phyloP scores from a whole-genome alignment of 805 yeast species.

The Kregervanrija fluxuum region DNA sequence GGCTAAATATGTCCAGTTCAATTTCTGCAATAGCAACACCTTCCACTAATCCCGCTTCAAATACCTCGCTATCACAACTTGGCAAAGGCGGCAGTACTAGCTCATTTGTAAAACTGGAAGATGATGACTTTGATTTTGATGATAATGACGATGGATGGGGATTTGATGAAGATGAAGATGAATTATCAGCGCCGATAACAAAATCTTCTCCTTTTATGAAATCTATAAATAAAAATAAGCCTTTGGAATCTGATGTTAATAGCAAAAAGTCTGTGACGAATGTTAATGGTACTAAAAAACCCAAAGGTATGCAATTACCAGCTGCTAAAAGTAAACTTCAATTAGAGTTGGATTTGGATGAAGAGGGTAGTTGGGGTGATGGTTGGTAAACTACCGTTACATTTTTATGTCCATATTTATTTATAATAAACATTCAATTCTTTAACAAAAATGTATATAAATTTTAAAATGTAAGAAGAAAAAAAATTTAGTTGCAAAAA shows the following conservation, averaged over 20 bases:
- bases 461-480: no score
- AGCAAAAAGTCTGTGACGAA: no score
- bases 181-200: neutral
- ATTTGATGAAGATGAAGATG: slow-evolving; percentile 16
- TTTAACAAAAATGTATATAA: no score
- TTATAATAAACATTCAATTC: no score
- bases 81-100: no score
- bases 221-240: neutral
- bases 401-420: no score
- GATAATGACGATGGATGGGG: slow-evolving; percentile 27
- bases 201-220: slow-evolving; percentile 1
- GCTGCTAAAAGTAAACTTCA: slow-evolving; percentile 24
- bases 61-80: no score
- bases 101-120: neutral
- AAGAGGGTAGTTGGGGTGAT: slow-evolving; percentile 40
- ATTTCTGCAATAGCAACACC: slow-evolving; percentile 3
- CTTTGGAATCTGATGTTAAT: neutral
- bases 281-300: neutral
- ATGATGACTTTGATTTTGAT: slow-evolving; percentile 16
- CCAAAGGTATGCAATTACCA: slow-evolving; percentile 15
- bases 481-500: no score
- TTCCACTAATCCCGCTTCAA: neutral
- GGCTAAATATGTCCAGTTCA: slow-evolving; percentile 5
- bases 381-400: slow-evolving; percentile 28
- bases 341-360: slow-evolving; percentile 26